Evolutionary conservation across 2,329 filamentous ascomycete species (phyloP).

Genomic region (Camptophora hylomeconis): DNA sequence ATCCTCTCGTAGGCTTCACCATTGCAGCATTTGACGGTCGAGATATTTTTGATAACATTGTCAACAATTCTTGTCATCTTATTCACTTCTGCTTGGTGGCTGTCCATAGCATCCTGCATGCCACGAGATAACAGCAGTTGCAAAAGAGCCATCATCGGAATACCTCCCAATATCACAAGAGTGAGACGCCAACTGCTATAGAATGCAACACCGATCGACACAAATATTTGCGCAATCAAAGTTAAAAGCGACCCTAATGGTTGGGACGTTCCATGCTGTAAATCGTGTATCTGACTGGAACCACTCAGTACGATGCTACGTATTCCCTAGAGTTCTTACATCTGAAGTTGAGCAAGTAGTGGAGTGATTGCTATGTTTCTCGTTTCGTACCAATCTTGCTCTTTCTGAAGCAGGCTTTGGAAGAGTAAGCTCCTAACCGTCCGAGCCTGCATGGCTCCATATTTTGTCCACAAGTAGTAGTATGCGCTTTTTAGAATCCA

Average conservation of each 20-base stretch:
- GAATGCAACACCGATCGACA: constrained; percentile 59
- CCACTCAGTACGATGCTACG: constrained; percentile 13
- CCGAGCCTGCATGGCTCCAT: constrained; percentile 69
- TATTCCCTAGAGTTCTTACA: constrained; percentile 37
- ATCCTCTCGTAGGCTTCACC: constrained; percentile 56
- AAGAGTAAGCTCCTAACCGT: constrained; percentile 55
- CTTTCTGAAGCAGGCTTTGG: constrained; percentile 51
- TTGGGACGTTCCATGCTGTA: constrained; percentile 69
- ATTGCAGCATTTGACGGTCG: constrained; percentile 77
- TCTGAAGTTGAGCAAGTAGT: constrained; percentile 58
- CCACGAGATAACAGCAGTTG: constrained; percentile 47
- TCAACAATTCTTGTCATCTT: constrained; percentile 59
- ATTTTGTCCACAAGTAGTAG: constrained; percentile 58
- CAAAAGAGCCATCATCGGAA: constrained; percentile 53
- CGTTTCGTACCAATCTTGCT: constrained; percentile 72
- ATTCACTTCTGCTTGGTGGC: constrained; percentile 55
- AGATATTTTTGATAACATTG: constrained; percentile 60
- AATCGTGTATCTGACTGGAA: constrained; percentile 63
- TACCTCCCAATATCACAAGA: constrained; percentile 59
- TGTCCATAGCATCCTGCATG: constrained; percentile 53
- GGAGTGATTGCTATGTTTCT: constrained; percentile 58
- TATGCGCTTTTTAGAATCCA: constrained; percentile 57
- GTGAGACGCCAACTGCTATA: constrained; percentile 76
- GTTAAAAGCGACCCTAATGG: constrained; percentile 56
- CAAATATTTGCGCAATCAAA: constrained; percentile 49